These are phyloP conservation scores for Scheffersomyces ergatensis DNA, from an alignment of 805 yeast genomes.

Conservation along the genomic window DNA sequence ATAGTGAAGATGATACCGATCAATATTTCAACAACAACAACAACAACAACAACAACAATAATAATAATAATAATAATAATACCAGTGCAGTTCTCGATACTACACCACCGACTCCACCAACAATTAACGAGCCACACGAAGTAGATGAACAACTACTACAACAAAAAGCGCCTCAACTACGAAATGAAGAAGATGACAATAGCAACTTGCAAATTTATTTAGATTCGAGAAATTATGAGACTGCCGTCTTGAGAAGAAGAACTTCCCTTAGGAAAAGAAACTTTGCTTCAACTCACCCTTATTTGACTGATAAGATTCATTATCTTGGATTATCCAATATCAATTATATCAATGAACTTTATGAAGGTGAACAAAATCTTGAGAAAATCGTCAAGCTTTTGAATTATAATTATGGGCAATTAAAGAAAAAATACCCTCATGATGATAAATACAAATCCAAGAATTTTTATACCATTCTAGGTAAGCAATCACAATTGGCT, in stretches of 20 bases:
- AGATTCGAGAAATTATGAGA: constrained; percentile 3
- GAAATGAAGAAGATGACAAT: constrained; percentile 6
- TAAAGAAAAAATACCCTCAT: constrained; percentile 30
- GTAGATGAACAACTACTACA: background rate
- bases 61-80: no score
- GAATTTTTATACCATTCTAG: constrained; percentile 36
- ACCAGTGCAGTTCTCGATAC: background rate
- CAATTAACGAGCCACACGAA: background rate
- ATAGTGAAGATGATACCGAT: constrained; percentile 2
- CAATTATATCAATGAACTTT: constrained; percentile 36
- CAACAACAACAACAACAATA: no score
- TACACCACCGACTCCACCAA: background rate
- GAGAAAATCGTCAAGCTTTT: constrained; percentile 31
- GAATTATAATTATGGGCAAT: constrained; percentile 30
- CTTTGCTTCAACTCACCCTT: constrained; percentile 44
- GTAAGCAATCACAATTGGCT: constrained; percentile 14
- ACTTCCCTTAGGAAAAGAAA: constrained; percentile 31
- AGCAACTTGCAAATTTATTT: constrained; percentile 6
- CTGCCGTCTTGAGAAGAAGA: constrained; percentile 20
- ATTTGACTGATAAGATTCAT: constrained; percentile 43
- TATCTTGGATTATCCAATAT: constrained; percentile 37
- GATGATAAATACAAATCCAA: constrained; percentile 39
- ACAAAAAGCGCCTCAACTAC: background rate
- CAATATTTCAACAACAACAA: background rate
- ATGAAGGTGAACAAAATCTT: constrained; percentile 30